Evolutionary conservation across 2,329 filamentous ascomycete genomes (phyloP), one percentile per base, ranked within the genome.

Genomic region (Phyllosticta ampelicida): DNA sequence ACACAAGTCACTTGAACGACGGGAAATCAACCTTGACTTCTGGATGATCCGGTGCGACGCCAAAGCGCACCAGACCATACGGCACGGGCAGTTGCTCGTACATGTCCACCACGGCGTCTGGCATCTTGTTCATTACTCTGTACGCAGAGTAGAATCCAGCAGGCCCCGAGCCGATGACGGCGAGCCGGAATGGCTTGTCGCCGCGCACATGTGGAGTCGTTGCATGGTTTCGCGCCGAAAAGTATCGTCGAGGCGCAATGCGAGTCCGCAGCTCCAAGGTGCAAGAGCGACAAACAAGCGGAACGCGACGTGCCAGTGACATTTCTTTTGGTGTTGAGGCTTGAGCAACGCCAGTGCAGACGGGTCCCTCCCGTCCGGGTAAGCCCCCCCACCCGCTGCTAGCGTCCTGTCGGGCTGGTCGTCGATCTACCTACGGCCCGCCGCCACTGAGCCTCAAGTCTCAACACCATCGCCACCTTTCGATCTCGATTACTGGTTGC

Each of bases 11-110:
- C 5, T 11, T 3, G 16, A 19, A 19, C 23, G 28, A 11, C 16
- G 55, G 28, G 36, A 18, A 10, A 48, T 30, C 74, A 75, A 94
- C 90, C 83, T 99, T 99, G 64, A 99, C 94, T 75, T 99, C 92
- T 0, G 94, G 92, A 73, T 99, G 94, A 70, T 99, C 94, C 5
- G 94, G 94, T n/a, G 94, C 95, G 60, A 99, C 94, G 9, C 94
- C 94, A 68, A 94, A 96, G 58, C 94, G 81, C 54, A 95, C 91
- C 58, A 99, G 80, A 1, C 94, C 94, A 69, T 89, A 99, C 0
- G 94, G 94, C 3, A 95, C 90, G 0, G 94, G 94, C 48, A 97
- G 75, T 26, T 89, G 84, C 74, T 99, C 94, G 69, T 95, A 99
- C 92, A 99, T 97, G 73, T 97, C 92, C 20, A 99, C 81, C 54